Evolutionary conservation across 1,284 basidiomycete genomes (phyloP).

Genomic region (Puccinia hordei): DNA sequence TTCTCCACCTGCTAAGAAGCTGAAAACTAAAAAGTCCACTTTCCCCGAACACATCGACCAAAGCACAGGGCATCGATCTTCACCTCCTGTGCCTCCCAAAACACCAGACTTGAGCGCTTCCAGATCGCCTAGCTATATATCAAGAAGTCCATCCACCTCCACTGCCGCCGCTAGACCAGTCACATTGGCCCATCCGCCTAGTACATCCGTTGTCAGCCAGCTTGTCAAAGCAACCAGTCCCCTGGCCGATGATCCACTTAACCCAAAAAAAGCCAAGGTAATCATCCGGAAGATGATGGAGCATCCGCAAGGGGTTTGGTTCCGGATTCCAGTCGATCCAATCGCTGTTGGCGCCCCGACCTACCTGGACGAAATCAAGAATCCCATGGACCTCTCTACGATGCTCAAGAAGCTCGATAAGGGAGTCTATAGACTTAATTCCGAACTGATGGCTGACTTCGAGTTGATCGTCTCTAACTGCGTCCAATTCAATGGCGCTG

Average conservation of each 20-base stretch:
- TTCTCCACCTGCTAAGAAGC: constrained; percentile 5
- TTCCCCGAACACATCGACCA: constrained; percentile 13
- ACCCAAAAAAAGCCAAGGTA: constrained; percentile 69
- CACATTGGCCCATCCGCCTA: constrained; percentile 50
- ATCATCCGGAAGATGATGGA: constrained; percentile 70
- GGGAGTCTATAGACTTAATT: constrained; percentile 73
- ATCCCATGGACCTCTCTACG: constrained; percentile 93
- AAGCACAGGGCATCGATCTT: neutral
- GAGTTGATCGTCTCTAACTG: constrained; percentile 81
- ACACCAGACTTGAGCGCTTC: constrained; percentile 32
- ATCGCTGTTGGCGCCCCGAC: constrained; percentile 64
- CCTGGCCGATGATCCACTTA: constrained; percentile 55
- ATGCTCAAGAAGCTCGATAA: constrained; percentile 72
- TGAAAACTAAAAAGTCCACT: constrained; percentile 39
- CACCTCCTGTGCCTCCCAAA: neutral
- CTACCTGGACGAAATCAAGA: constrained; percentile 86
- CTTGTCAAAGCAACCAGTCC: constrained; percentile 39
- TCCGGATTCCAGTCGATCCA: constrained; percentile 83
- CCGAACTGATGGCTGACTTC: constrained; percentile 77
- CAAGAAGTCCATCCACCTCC: constrained; percentile 57
- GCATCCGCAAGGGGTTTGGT: constrained; percentile 73
- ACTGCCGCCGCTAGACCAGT: constrained; percentile 67
- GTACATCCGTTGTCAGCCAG: neutral
- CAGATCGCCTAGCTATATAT: constrained; percentile 52
- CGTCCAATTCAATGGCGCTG: constrained; percentile 77